Base-by-base conservation (phyloP, 768 basidiomycete genomes). In the Amanita fuliginea region DNA sequence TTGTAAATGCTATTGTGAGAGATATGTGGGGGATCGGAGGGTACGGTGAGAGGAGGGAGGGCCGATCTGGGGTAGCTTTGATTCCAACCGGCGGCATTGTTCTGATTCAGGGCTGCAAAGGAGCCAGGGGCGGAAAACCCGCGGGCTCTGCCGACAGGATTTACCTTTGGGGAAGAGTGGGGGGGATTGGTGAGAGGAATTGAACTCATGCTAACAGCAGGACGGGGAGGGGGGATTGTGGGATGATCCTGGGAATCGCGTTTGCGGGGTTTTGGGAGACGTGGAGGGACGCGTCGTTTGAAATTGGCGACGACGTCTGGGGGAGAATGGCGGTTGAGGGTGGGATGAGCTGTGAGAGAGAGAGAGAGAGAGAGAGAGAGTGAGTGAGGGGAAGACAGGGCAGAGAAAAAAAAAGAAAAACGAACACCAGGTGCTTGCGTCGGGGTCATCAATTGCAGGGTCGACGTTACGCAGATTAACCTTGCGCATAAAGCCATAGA, bases 401-500 rank as follows among this genome's bases (percentile, higher is more conserved):
- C 21, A 16, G 32, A 21, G 13, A 10, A 30, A 30, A 19, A 7
- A 11, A 26, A 26, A 16, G 21, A 79, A 16, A 16, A 22, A 79
- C 91, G 64, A 72, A 94, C 91, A 93, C 92, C 92, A 96, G 54
- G 91, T 93, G 65, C 88, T 92, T 11, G 91, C 92, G 70, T 96
- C 92, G 54, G 91, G 91, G 69, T 95, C 92, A 68, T 89, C 86
- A 57, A 93, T 93, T 54, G 87, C 89, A 54, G 88, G 87, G 72
- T 94, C 91, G 65, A 93, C 86, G 69, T 94, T 92, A 64, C 89
- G 85, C 58, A 94, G 75, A 72, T 93, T 94, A 63, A 95, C 88
- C 67, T 95, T 94, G 68, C 92, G 90, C 89, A 94, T 94, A 74
- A 93, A 96, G 56, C 92, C 93, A 72, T 96, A 96, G 68, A 96